Base-by-base conservation (phyloP, 75 land plant species). In the Chamaecyparis obtusa region DNA sequence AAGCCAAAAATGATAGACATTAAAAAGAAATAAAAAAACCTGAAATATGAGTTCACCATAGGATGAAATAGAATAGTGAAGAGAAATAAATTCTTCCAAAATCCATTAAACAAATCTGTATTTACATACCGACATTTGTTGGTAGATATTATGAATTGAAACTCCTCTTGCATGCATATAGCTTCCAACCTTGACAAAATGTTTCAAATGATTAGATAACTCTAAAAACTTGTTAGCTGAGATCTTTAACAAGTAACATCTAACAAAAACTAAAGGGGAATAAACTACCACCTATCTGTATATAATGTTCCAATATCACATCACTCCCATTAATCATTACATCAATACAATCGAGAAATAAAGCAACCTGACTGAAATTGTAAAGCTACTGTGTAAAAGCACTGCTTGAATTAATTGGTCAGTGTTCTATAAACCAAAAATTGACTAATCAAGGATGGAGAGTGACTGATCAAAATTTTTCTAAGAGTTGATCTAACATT, bases 121-220 rank as follows among this genome's bases (percentile, higher is more conserved):
- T 21, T 56, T 2, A 67, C 86, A 91, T 94, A 96, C 99, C 89
- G 98, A 92, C 72, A 97, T 81, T 51, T 90, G 94, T 84, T 87
- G 95, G 88, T 88, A 95, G 14, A 95, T 90, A 91, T 95, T 90
- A 90, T 93, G 89, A 49, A 88, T 81, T 57, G 98, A 96, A 79
- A 90, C 84, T 9, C 96, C 97, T 86, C 98, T 91, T 67, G 96
- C 89, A 90, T 97, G 96, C 48, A 95, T 79, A 86, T 97, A 90
- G 87, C 85, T 93, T 13, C 99, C 96, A 51, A 91, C 94, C 99
- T 97, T 78, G 33, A 48, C 82, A 84, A 80, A 36, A 85, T 21
- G 46, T 14, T 44, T 2, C 8, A 9, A 35, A 32, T 13, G 79
- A 83, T 71, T 39, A 44, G 21, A 43, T 60, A 33, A 57, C 43